Evolutionary conservation across 768 basidiomycete species (phyloP).

Genomic region (Mycena belliarum): DNA sequence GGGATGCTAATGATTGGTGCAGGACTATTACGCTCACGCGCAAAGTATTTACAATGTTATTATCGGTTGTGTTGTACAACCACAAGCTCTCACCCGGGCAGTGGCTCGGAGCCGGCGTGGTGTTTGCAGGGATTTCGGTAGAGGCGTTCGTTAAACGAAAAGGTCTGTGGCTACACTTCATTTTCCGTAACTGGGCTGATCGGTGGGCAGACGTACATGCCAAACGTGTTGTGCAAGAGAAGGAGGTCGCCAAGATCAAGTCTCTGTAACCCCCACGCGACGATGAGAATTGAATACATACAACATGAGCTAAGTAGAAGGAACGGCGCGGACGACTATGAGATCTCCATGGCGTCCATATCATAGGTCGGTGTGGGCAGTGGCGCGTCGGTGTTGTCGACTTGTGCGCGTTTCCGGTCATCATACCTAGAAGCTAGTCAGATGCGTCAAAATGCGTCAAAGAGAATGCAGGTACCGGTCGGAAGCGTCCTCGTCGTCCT

Average conservation of each 20-base stretch:
- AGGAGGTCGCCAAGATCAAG: slow-evolving; percentile 83
- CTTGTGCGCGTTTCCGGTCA: slow-evolving; percentile 48
- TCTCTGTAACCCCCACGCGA: slow-evolving; percentile 48
- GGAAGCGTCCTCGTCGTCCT: slow-evolving; percentile 63
- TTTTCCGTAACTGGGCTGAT: slow-evolving; percentile 6
- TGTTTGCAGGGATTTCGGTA: slow-evolving; percentile 93
- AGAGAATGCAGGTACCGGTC: slow-evolving; percentile 25
- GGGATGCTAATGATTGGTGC: slow-evolving; percentile 18
- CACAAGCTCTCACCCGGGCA: slow-evolving; percentile 84
- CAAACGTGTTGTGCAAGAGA: slow-evolving; percentile 78
- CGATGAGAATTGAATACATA: slow-evolving; percentile 18
- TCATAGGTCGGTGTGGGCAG: slow-evolving; percentile 28
- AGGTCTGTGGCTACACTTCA: slow-evolving; percentile 47
- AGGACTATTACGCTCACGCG: slow-evolving; percentile 95
- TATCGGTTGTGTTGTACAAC: slow-evolving; percentile 90
- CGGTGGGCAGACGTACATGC: slow-evolving; percentile 67
- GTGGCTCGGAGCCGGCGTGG: slow-evolving; percentile 89
- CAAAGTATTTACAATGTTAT: slow-evolving; percentile 96
- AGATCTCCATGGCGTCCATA: slow-evolving; percentile 54
- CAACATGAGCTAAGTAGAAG: slow-evolving; percentile 23
- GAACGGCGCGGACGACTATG: slow-evolving; percentile 18
- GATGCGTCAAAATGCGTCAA: neutral
- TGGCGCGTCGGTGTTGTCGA: slow-evolving; percentile 32
- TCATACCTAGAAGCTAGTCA: slow-evolving; percentile 36
- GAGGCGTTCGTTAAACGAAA: slow-evolving; percentile 91